Base-by-base conservation (phyloP, 106 monocot species). In the Phalaenopsis equestris region DNA sequence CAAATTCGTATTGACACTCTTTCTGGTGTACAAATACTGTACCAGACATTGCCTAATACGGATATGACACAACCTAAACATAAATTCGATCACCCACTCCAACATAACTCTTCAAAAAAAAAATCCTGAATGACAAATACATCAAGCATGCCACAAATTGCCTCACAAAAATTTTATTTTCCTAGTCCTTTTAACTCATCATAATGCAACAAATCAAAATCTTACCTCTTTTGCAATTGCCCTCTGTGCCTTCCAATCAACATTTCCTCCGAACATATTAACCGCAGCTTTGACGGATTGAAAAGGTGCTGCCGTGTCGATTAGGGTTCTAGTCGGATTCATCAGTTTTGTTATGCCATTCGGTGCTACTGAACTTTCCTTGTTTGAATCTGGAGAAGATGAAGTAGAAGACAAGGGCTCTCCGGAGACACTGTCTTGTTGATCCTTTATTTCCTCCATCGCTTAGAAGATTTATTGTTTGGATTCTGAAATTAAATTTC, bases 251-350 rank as follows among this genome's bases (percentile, higher is more conserved):
- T 89, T 93, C 93, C 93, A 93, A 80, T 87, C 90, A 38, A 83
- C 86, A 65, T 84, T 89, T 42, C 89, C 93, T 75, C 93, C 93
- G 76, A 91, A 90, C 82, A 86, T 93, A 18, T 70, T 84, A 37
- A 91, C 91, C 43, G 87, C 91, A 37, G 82, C 83, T 74, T 91
- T 93, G 36, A 93, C 93, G 41, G 93, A 93, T 80, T 93, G 89
- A 81, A 93, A 81, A 8, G 89, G 89, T 15, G 85, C 82, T 37
- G 89, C 82, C 30, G 90, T 93, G 56, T 93, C 93, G 77, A 93
- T 80, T 8, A 81, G 58, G 17, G 84, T 81, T 80, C 83, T 86
- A 67, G 42, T 75, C 23, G 45, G 55, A 45, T 81, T 42, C 19
- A 56, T 4, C 0, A 38, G 10, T 47, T 72, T 80, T 8, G 15